Evolutionary conservation across 2,329 filamentous ascomycete genomes (phyloP).

Genomic region (Aphanoascus verrucosus): DNA sequence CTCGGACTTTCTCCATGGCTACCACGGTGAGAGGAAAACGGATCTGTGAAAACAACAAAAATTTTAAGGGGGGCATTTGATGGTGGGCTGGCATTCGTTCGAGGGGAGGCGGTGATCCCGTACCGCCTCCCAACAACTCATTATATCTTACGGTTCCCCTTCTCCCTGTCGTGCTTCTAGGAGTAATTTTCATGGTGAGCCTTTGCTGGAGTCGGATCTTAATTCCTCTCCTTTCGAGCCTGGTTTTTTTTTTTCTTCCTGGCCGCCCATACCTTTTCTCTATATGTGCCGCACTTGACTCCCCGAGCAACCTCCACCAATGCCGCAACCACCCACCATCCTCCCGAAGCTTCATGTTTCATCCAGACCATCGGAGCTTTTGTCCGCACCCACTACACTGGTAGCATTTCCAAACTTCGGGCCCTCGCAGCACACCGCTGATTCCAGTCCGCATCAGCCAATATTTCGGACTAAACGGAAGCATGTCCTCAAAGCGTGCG

Average conservation of each 20-base stretch:
- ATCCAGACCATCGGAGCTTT: slow-evolving; percentile 25
- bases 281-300: slow-evolving; percentile 2
- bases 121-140: slow-evolving; percentile 5
- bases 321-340: slow-evolving; percentile 18
- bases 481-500: slow-evolving; percentile 37
- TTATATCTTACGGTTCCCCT: slow-evolving; percentile 17
- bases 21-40: neutral
- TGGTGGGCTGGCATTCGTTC: slow-evolving; percentile 7
- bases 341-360: slow-evolving; percentile 30
- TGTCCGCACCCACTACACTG: slow-evolving; percentile 26
- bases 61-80: slow-evolving; percentile 3
- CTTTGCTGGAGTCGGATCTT: slow-evolving; percentile 11
- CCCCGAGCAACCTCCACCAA: slow-evolving; percentile 12
- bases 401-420: slow-evolving; percentile 26
- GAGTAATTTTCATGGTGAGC: slow-evolving; percentile 5
- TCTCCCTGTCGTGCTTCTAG: slow-evolving; percentile 12
- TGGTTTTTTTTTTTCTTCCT: neutral
- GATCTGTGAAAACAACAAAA: neutral
- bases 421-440: slow-evolving; percentile 21
- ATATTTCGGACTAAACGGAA: slow-evolving; percentile 36
- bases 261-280: neutral
- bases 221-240: slow-evolving; percentile 9
- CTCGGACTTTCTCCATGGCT: slow-evolving; percentile 4
- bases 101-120: slow-evolving; percentile 8
- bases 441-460: slow-evolving; percentile 31